phyloP scores from a whole-genome alignment of 1,139 yeast genomes.

The Meyerozyma carpophila region DNA sequence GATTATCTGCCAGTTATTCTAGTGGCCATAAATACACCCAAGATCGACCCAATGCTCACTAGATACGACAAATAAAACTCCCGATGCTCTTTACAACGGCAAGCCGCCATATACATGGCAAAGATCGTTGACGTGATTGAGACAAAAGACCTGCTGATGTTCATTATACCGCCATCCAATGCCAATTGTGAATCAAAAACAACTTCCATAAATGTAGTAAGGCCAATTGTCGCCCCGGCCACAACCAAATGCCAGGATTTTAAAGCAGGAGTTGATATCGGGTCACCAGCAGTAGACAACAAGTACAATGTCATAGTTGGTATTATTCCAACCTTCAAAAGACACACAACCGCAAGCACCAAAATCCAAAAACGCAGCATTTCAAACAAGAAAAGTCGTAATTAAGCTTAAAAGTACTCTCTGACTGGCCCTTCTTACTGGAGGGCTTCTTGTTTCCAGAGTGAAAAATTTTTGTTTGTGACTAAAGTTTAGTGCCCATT shows the following conservation, averaged over 20 bases:
- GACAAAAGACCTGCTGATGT: background rate
- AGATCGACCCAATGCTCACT: background rate
- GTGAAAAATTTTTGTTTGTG: no score
- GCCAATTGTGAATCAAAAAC: background rate
- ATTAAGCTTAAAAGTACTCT: background rate
- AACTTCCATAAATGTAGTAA: background rate
- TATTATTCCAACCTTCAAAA: background rate
- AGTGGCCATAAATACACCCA: background rate
- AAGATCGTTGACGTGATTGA: background rate
- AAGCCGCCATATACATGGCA: background rate
- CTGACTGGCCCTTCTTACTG: background rate
- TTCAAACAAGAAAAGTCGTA: background rate
- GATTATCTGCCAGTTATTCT: background rate
- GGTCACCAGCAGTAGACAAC: background rate
- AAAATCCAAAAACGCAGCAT: background rate
- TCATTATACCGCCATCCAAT: background rate
- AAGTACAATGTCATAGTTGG: background rate
- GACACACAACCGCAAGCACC: background rate
- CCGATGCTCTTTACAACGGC: background rate
- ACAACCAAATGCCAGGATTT: background rate
- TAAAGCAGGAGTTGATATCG: background rate
- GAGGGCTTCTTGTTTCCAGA: background rate
- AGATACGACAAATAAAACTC: background rate
- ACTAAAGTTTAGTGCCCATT: no score
- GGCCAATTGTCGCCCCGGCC: background rate